phyloP scores from a whole-genome alignment of 2,329 filamentous ascomycete species.

The Periconia macrospinosa region DNA sequence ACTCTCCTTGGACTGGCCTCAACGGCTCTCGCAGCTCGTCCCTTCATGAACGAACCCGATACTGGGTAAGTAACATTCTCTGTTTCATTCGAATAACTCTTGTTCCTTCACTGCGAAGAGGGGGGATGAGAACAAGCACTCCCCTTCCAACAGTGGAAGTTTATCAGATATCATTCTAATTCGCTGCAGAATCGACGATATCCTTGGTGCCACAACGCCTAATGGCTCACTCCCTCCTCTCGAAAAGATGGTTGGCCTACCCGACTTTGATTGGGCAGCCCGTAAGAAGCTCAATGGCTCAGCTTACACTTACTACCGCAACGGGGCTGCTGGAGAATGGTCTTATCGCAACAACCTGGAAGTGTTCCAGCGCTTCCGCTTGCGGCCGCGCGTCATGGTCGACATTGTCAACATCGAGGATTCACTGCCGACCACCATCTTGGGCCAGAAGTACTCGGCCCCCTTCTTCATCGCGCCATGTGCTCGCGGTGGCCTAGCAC shows the following conservation, averaged over 20 bases:
- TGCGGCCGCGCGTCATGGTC: conserved; percentile 54
- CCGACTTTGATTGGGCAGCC: conserved; percentile 59
- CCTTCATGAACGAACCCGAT: conserved; percentile 40
- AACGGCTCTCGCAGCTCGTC: conserved; percentile 33
- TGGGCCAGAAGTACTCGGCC: conserved; percentile 57
- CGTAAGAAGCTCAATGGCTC: conserved; percentile 50
- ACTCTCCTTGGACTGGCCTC: conserved; percentile 22
- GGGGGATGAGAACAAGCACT: too few relatives aligned
- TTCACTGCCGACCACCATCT: conserved; percentile 49
- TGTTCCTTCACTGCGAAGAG: too few relatives aligned
- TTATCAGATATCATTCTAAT: not conserved
- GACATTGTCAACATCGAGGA: conserved; percentile 50
- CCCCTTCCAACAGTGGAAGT: too few relatives aligned
- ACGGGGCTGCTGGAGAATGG: conserved; percentile 59
- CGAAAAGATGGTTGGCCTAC: conserved; percentile 51
- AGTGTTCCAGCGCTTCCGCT: conserved; percentile 52
- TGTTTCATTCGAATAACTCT: conserved; percentile 8
- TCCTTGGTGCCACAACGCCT: conserved; percentile 17
- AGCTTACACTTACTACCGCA: conserved; percentile 61
- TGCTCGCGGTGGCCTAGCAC: conserved; percentile 44
- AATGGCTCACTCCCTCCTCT: conserved; percentile 48
- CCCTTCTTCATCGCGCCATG: conserved; percentile 59
- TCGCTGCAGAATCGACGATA: conserved; percentile 22
- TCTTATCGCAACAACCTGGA: conserved; percentile 61
- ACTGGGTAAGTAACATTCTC: conserved; percentile 21